Percentiles rank a stretch among this genome's conserved stretches.
Evolutionary conservation across 192 early-diverging fungal genomes (phyloP).

Genomic region (Linderina pennispora): DNA sequence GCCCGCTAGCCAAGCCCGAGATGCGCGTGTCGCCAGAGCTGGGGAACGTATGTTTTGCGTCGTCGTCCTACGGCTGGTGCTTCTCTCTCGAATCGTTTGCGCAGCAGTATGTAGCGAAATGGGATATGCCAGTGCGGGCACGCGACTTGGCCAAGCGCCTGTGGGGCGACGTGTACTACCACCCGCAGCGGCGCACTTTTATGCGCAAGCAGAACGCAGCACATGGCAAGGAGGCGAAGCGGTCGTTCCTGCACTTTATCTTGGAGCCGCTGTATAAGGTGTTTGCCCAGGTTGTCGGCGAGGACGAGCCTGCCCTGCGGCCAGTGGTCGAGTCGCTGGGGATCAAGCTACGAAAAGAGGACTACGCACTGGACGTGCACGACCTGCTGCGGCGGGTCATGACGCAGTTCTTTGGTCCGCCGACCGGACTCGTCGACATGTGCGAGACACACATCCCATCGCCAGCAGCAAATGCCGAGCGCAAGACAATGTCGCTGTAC

Average conservation of each 20-base stretch:
- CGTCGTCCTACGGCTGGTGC: constrained; percentile 85
- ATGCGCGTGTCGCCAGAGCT: constrained; percentile 81
- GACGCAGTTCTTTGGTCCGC: constrained; percentile 85
- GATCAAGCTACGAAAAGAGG: constrained; percentile 71
- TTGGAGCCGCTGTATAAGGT: constrained; percentile 94
- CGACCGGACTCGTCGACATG: constrained; percentile 90
- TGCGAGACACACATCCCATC: constrained; percentile 69
- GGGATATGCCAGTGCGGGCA: constrained; percentile 48
- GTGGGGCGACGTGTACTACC: constrained; percentile 96
- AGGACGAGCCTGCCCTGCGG: constrained; percentile 57
- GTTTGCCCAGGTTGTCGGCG: constrained; percentile 61
- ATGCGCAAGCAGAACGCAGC: constrained; percentile 58
- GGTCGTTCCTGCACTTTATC: constrained; percentile 96
- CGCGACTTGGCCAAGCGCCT: constrained; percentile 84
- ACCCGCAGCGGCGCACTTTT: constrained; percentile 74
- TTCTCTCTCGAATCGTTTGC: constrained; percentile 92
- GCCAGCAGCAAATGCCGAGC: constrained; percentile 66
- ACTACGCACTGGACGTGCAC: constrained; percentile 78
- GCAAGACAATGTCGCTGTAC: constrained; percentile 57
- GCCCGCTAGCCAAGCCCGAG: constrained; percentile 10
- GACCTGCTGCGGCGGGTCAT: constrained; percentile 77
- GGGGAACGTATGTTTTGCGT: constrained; percentile 96
- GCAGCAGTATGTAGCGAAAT: constrained; percentile 77
- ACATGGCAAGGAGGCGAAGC: constrained; percentile 48
- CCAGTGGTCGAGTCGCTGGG: constrained; percentile 68